Evolutionary conservation across 225 moss, liverwort and hornwort genomes (phyloP).

Genomic region (Climacium dendroides): DNA sequence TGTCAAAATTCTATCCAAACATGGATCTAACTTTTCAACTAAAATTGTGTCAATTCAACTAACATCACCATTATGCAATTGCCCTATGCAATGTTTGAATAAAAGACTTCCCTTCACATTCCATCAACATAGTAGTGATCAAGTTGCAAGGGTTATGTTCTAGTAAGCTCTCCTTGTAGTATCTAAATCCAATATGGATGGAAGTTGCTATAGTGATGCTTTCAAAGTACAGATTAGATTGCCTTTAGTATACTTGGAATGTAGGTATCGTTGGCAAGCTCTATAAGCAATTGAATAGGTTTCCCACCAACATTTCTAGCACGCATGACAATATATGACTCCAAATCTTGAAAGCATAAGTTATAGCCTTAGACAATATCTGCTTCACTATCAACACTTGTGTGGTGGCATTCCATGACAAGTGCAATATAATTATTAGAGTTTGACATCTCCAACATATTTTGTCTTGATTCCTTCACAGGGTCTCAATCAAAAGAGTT

Average conservation of each 20-base stretch:
- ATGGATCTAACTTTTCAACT: no score
- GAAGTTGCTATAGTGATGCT: not conserved
- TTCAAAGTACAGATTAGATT: not conserved
- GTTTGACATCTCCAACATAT: not conserved
- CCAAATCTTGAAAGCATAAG: not conserved
- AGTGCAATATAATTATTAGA: not conserved
- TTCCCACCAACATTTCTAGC: not conserved
- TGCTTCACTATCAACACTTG: not conserved
- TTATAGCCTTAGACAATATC: not conserved
- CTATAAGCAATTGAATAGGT: not conserved
- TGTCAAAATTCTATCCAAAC: no score
- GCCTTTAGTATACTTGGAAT: not conserved
- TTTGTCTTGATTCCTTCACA: not conserved
- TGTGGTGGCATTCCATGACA: rapidly evolving
- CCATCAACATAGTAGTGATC: not conserved
- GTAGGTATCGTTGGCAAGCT: not conserved
- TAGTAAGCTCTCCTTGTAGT: not conserved
- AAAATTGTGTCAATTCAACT: no score
- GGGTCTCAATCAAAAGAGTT: not conserved
- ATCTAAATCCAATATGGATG: not conserved
- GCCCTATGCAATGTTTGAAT: no score
- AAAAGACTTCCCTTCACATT: not conserved
- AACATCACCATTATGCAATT: no score
- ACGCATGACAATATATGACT: not conserved
- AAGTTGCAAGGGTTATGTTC: not conserved